Conservation (phyloP, 805 yeast genomes). For the Scheffersomyces ergatensis region DNA sequence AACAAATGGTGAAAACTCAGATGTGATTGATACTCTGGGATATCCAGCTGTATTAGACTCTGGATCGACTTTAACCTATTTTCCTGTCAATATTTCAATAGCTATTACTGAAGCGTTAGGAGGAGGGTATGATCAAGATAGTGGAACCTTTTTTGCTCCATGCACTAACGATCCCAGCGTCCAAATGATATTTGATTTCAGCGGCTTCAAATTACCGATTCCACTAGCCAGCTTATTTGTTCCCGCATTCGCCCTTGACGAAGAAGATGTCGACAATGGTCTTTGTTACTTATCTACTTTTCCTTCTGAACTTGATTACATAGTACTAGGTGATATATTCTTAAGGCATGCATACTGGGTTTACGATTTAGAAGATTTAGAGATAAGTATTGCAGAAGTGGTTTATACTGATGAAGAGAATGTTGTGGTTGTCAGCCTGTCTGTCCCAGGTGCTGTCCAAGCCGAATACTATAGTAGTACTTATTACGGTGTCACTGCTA, state of each 20-base stretch:
- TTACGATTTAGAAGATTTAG: conserved; percentile 55
- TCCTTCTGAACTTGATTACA: conserved; percentile 2
- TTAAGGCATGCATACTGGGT: conserved; percentile 63
- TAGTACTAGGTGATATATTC: conserved; percentile 62
- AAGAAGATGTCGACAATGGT: too few relatives aligned
- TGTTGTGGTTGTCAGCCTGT: background rate
- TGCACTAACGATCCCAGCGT: conserved; percentile 31
- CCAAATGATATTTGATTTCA: conserved; percentile 46
- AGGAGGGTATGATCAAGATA: conserved; percentile 20
- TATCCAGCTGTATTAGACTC: conserved; percentile 51
- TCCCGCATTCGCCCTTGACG: background rate
- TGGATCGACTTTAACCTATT: conserved; percentile 52
- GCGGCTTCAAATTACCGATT: conserved; percentile 12
- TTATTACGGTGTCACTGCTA: too few relatives aligned
- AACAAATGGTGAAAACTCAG: background rate
- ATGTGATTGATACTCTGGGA: conserved; percentile 4
- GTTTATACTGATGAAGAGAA: background rate
- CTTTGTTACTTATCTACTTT: too few relatives aligned
- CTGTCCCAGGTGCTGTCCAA: background rate
- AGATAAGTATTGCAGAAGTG: conserved; percentile 47
- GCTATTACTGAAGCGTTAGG: conserved; percentile 32
- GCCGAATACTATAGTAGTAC: background rate
- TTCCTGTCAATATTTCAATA: conserved; percentile 42
- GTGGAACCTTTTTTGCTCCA: conserved; percentile 46
- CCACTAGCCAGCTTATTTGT: background rate